These are phyloP conservation scores for Prunella vulgaris DNA, from an alignment of 257 asterid genomes.

Conservation along the genomic window DNA sequence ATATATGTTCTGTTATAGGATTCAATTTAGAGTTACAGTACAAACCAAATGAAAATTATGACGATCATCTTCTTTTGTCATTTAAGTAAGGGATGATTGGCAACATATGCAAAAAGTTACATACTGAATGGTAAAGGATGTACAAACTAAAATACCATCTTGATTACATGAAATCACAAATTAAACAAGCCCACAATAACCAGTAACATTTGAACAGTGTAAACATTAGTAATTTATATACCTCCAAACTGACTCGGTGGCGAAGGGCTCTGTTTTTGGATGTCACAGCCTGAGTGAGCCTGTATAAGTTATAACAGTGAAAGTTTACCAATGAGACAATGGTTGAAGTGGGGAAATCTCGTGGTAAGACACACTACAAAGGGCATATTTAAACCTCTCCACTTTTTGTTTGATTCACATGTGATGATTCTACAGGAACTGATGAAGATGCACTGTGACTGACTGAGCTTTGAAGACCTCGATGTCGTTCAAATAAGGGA, in stretches of 20 bases:
- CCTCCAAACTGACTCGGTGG: constrained; percentile 40
- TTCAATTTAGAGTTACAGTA: background rate
- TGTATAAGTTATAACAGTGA: constrained; percentile 27
- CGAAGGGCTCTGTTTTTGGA: constrained; percentile 33
- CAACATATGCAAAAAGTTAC: background rate
- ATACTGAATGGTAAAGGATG: background rate
- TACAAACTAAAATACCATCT: background rate
- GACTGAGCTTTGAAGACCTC: constrained; percentile 43
- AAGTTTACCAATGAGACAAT: constrained; percentile 17
- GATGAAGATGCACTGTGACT: constrained; percentile 38
- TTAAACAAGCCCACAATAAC: background rate
- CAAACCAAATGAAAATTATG: background rate
- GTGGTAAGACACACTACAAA: constrained; percentile 6
- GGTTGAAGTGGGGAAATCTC: background rate
- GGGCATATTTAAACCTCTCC: constrained; percentile 53
- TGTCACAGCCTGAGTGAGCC: constrained; percentile 41
- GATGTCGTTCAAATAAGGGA: constrained; percentile 40
- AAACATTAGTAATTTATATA: constrained; percentile 19
- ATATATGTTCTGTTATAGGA: background rate
- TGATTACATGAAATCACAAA: background rate
- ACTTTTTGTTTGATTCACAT: constrained; percentile 41
- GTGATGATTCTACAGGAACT: constrained; percentile 35
- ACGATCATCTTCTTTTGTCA: background rate
- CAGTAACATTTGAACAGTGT: background rate
- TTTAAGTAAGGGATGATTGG: background rate